Percentiles rank a stretch among this genome's conserved stretches.
Evolutionary conservation across 1,139 yeast species (phyloP).

Genomic region (Blastobotrys malaysiensis): DNA sequence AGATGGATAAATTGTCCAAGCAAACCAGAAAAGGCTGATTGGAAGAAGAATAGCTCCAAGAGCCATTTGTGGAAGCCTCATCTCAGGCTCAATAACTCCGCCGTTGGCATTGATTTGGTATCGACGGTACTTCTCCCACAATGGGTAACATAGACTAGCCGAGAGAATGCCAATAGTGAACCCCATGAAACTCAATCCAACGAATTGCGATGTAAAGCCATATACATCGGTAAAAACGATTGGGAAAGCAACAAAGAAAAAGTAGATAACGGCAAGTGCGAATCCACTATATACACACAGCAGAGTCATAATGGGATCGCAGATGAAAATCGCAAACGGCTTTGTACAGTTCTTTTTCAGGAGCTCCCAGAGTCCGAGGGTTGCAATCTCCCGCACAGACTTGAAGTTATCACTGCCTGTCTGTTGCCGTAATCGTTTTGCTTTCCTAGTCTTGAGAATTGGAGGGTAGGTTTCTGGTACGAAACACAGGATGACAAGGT

Average conservation of each 20-base stretch:
- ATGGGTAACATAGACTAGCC: conserved; percentile 13
- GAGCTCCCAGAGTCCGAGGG: neutral
- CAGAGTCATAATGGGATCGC: conserved; percentile 6
- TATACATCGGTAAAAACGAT: conserved; percentile 47
- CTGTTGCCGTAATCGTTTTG: conserved; percentile 33
- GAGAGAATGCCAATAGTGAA: conserved; percentile 4
- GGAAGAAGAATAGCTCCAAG: conserved; percentile 33
- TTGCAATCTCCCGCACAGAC: neutral
- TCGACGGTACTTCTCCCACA: conserved; percentile 13
- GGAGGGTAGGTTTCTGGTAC: conserved; percentile 68
- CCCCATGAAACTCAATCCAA: conserved; percentile 31
- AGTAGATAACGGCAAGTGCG: conserved; percentile 52
- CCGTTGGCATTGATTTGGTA: neutral
- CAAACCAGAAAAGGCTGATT: neutral
- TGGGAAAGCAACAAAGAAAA: conserved; percentile 61
- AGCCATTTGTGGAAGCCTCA: conserved; percentile 43
- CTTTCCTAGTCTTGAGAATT: conserved; percentile 31
- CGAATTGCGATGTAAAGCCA: conserved; percentile 31
- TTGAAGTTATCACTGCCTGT: conserved; percentile 44
- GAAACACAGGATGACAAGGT: conserved; percentile 39
- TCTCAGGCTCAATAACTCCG: conserved; percentile 37
- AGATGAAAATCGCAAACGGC: conserved; percentile 3
- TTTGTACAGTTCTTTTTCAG: neutral
- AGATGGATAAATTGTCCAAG: conserved; percentile 40
- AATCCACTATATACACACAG: conserved; percentile 36